Percentiles rank a stretch among this genome's conserved stretches.
phyloP scores from a whole-genome alignment of 306 rosid genomes.

The Gastrolobium villosum region DNA sequence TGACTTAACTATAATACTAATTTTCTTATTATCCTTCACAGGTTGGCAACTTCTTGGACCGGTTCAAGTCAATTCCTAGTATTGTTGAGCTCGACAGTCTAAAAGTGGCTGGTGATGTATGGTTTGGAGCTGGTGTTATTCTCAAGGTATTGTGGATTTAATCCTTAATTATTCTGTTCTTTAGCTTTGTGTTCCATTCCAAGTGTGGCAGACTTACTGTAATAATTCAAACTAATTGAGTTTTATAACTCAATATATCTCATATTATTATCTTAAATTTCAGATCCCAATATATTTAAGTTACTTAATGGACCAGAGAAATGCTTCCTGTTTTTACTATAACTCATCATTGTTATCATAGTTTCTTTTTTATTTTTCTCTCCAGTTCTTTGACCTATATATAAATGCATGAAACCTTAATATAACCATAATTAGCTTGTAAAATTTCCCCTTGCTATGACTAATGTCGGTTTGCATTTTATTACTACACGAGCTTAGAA shows the following conservation, averaged over 20 bases:
- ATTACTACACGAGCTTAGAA: background rate
- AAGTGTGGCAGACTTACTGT: background rate
- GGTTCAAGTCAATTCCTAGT: slow-evolving; percentile 96
- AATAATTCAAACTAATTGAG: background rate
- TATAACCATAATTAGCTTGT: background rate
- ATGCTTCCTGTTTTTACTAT: background rate
- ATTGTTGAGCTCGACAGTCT: slow-evolving; percentile 88
- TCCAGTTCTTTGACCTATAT: background rate
- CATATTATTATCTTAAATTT: slow-evolving; percentile 16
- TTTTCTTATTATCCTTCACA: slow-evolving; percentile 42
- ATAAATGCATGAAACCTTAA: slow-evolving; percentile 11
- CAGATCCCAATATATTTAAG: background rate
- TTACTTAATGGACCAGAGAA: slow-evolving; percentile 19
- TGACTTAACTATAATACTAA: slow-evolving; percentile 40
- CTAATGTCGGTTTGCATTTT: background rate
- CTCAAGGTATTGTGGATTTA: slow-evolving; percentile 74
- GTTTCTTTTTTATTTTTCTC: background rate
- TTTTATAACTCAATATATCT: slow-evolving; percentile 5
- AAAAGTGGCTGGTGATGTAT: slow-evolving; percentile 90
- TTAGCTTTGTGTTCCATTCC: background rate
- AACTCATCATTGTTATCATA: background rate
- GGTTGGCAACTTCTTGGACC: slow-evolving; percentile 86
- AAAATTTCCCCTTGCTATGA: background rate
- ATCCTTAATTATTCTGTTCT: slow-evolving; percentile 13
- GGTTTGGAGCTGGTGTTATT: slow-evolving; percentile 80